Percentiles rank a stretch among this genome's conserved stretches.
Evolutionary conservation across 2,329 filamentous ascomycete genomes (phyloP).

Genomic region (Cytospora schulzeri): DNA sequence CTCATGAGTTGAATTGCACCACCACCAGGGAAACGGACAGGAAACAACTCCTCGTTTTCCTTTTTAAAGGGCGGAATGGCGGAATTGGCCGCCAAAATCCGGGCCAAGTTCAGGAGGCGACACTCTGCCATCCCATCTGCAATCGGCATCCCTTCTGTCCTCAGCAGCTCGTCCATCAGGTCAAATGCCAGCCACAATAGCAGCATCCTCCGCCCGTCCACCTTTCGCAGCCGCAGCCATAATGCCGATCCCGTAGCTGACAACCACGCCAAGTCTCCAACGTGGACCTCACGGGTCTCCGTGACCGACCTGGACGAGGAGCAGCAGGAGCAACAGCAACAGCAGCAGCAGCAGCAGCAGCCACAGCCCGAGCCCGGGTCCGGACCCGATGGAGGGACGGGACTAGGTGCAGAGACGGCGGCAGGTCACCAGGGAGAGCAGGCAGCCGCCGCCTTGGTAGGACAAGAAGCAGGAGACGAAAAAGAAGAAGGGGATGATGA

Average conservation of each 20-base stretch:
- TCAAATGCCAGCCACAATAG: conserved; percentile 34
- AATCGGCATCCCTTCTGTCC: conserved; percentile 37
- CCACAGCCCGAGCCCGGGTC: background rate
- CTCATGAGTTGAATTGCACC: background rate
- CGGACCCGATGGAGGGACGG: background rate
- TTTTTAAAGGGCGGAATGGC: conserved; percentile 40
- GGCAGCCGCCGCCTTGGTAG: conserved; percentile 12
- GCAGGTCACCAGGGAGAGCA: conserved; percentile 11
- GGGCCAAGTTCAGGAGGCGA: conserved; percentile 49
- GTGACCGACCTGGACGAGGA: conserved; percentile 20
- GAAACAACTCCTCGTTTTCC: background rate
- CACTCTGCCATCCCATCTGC: conserved; percentile 40
- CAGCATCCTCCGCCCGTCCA: conserved; percentile 30
- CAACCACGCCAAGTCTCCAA: conserved; percentile 12
- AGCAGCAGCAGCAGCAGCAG: conserved; percentile 27
- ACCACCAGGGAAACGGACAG: background rate
- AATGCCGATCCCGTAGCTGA: conserved; percentile 15
- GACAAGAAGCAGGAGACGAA: background rate
- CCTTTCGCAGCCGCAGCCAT: conserved; percentile 17
- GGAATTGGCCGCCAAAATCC: conserved; percentile 50
- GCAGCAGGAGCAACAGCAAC: conserved; percentile 24
- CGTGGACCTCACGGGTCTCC: conserved; percentile 19
- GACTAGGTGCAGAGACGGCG: conserved; percentile 12
- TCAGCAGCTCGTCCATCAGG: conserved; percentile 35
- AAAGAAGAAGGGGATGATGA: conserved; percentile 3